Percentiles rank a stretch among this genome's conserved stretches.
phyloP scores from a whole-genome alignment of 495 filamentous ascomycete species.

The Penicillium manginii region DNA sequence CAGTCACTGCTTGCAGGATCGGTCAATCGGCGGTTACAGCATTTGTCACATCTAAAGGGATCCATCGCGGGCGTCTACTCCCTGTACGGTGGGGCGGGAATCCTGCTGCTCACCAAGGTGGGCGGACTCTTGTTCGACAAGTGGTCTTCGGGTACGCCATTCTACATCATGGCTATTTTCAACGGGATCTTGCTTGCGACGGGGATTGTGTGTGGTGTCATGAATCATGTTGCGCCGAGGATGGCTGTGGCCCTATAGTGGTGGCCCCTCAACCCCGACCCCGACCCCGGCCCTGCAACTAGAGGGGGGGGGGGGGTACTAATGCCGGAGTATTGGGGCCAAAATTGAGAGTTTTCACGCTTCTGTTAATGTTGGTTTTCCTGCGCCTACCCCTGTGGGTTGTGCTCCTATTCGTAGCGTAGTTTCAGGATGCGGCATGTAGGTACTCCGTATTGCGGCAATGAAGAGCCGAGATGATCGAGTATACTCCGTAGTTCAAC shows the following conservation, averaged over 20 bases:
- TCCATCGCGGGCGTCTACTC: conserved; percentile 94
- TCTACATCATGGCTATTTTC: conserved; percentile 89
- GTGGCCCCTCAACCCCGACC: background rate
- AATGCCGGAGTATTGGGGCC: background rate
- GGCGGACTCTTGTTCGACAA: conserved; percentile 85
- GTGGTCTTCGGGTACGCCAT: conserved; percentile 72
- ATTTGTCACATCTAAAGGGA: conserved; percentile 71
- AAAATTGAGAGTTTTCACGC: conserved; percentile 1
- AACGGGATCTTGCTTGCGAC: conserved; percentile 71
- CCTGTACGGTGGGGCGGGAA: conserved; percentile 87
- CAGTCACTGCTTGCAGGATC: conserved; percentile 36
- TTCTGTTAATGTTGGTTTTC: background rate
- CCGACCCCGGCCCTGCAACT: background rate
- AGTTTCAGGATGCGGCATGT: background rate
- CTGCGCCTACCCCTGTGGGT: background rate
- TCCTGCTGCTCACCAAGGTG: conserved; percentile 86
- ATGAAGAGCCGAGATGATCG: too few relatives aligned
- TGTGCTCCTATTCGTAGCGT: background rate
- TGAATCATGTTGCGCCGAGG: conserved; percentile 28
- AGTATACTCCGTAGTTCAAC: too few relatives aligned
- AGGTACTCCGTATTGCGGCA: background rate
- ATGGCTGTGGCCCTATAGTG: conserved; percentile 8
- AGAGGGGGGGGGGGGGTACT: too few relatives aligned
- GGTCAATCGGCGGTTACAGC: conserved; percentile 29
- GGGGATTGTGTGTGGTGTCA: conserved; percentile 47